Evolutionary conservation across 371 early-diverging fungal species (phyloP), one percentile per base, ranked within the genome.

Genomic region (Rhizopus delemar): DNA sequence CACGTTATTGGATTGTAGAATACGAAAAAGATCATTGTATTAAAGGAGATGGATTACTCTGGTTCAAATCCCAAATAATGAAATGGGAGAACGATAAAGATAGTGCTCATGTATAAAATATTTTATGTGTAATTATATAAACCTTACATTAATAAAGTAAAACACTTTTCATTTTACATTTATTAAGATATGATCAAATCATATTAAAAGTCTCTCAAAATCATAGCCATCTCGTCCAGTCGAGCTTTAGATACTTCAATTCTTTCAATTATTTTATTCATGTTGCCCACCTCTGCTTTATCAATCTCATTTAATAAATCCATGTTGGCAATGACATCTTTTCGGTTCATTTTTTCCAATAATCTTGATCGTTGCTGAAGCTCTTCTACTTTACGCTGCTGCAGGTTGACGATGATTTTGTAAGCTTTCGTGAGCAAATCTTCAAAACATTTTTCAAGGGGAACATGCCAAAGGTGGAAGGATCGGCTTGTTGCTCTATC

Each of bases 401-500:
- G 85, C 22, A 93, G 57, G 49, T 91, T 90, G 36, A 69, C 75
- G 53, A 91, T 74, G 22, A 83, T 82, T 32, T 86, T 80, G 64
- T 90, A 91, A 16, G 81, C 65, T 53, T 85, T 74, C 38, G 85
- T 74, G 28, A 88, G 55, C 13, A 95, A 68, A 4, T 82, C 69
- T 32, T 82, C 77, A 45, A 82, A 82, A 51, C 87, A 84, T 51
- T 83, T 78, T 8, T 85, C 78, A 12, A 89, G 59, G 34, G 88
- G 80, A 1, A 92, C 88, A 60, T 84, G 87, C 87, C 90, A 94
- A 31, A 97, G 80, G 60, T 90, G 93, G 65, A 88, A 86, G 22
- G 92, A 93, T 62, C 92, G 82, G 16, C 88, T 82, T 2, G 96
- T 92, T 5, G 93, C 86, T 65, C 94, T 90, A 63, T 95, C 95